A percentile compares a stretch with the other conserved stretches of the same genome.
These are phyloP conservation scores for Phytophthora fragariaefolia DNA, from an alignment of 352 stramenopile species.

Conservation along the genomic window DNA sequence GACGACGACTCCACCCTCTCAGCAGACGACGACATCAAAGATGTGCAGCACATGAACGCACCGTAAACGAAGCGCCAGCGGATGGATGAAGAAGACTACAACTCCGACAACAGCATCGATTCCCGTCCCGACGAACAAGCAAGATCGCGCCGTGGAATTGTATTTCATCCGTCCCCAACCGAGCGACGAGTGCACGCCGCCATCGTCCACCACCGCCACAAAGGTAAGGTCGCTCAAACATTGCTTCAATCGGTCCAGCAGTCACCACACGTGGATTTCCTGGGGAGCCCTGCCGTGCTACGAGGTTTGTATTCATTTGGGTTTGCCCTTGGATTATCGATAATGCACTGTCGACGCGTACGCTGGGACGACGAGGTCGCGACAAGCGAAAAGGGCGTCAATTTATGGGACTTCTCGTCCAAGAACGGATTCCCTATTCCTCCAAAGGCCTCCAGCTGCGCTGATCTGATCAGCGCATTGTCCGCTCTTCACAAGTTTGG, in stretches of 20 bases:
- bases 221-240: constrained; percentile 23
- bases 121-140: not conserved
- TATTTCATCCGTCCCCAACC: constrained; percentile 10
- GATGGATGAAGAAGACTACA: not conserved
- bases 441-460: not conserved
- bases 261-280: constrained; percentile 19
- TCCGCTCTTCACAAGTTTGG: constrained; percentile 8
- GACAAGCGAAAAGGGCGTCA: constrained; percentile 6
- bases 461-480: constrained; percentile 8
- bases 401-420: constrained; percentile 20
- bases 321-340: constrained; percentile 12
- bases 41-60: not conserved
- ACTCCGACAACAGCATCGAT: not conserved
- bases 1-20: not conserved
- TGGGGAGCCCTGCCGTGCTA: constrained; percentile 13
- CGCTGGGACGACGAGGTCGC: not conserved
- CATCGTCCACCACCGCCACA: constrained; percentile 4
- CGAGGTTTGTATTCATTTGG: constrained; percentile 19
- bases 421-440: constrained; percentile 5
- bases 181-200: constrained; percentile 12
- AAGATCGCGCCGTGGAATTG: constrained; percentile 1
- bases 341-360: constrained; percentile 16
- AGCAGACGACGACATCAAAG: not conserved
- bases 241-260: constrained; percentile 23
- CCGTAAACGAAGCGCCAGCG: not conserved